phyloP scores from a whole-genome alignment of 2,329 filamentous ascomycete genomes.

The Colletotrichum noveboracense region DNA sequence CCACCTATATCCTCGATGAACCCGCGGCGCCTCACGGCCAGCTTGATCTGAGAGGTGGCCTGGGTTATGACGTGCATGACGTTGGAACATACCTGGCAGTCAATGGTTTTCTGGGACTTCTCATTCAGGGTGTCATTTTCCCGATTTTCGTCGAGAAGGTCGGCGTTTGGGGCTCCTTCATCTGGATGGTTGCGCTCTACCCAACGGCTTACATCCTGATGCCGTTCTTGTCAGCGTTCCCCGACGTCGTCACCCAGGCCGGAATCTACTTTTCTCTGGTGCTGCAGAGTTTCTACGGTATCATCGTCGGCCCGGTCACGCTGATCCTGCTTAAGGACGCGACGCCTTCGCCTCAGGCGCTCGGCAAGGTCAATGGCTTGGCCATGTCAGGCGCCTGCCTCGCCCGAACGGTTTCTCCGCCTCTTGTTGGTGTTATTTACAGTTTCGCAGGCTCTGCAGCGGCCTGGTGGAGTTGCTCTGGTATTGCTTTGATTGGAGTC shows the following conservation, averaged over 20 bases:
- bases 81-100: slow-evolving; percentile 73
- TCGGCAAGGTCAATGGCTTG: slow-evolving; percentile 75
- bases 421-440: slow-evolving; percentile 71
- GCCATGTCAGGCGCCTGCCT: slow-evolving; percentile 76
- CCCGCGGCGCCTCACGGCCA: slow-evolving; percentile 30
- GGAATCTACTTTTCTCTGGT: slow-evolving; percentile 71
- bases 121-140: slow-evolving; percentile 76
- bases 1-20: slow-evolving; percentile 46
- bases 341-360: slow-evolving; percentile 62
- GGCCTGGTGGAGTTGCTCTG: slow-evolving; percentile 44
- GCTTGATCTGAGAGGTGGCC: slow-evolving; percentile 60
- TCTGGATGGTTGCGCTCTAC: slow-evolving; percentile 69
- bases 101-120: slow-evolving; percentile 74
- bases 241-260: slow-evolving; percentile 54
- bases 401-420: slow-evolving; percentile 72
- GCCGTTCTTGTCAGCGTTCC: slow-evolving; percentile 68
- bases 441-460: slow-evolving; percentile 57
- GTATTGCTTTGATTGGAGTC: slow-evolving; percentile 7
- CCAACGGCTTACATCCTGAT: slow-evolving; percentile 72
- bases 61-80: slow-evolving; percentile 67
- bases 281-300: slow-evolving; percentile 71
- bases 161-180: slow-evolving; percentile 71
- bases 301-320: slow-evolving; percentile 71
- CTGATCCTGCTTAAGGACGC: slow-evolving; percentile 78
- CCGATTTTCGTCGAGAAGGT: slow-evolving; percentile 67